Evolutionary conservation across 1,284 basidiomycete species (phyloP).

Genomic region (Rhodotorula sp.): DNA sequence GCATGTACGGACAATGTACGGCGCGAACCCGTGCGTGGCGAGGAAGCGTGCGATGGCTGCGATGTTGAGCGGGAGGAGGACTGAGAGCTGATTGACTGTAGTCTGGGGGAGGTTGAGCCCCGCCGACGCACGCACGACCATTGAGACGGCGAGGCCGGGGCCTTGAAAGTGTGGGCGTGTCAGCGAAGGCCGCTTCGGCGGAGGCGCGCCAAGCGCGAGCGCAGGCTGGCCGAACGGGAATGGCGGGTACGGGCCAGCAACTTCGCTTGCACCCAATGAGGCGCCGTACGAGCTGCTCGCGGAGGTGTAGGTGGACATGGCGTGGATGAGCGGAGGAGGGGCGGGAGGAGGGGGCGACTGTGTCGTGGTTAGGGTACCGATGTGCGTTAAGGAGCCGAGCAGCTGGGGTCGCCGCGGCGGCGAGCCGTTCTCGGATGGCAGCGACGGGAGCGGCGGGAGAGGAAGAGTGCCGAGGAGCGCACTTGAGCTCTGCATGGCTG

Average conservation of each 20-base stretch:
- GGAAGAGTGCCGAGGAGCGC: constrained; percentile 7
- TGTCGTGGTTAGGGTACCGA: background rate
- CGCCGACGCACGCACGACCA: constrained; percentile 26
- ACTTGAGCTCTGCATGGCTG: constrained; percentile 4
- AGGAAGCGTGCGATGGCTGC: constrained; percentile 31
- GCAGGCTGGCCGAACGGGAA: background rate
- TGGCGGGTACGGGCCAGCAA: background rate
- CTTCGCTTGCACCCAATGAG: background rate
- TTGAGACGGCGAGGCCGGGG: constrained; percentile 26
- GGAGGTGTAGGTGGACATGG: constrained; percentile 16
- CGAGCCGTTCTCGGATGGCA: background rate
- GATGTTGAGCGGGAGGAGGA: constrained; percentile 34
- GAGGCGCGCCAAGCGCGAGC: background rate
- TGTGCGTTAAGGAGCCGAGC: constrained; percentile 2
- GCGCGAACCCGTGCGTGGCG: constrained; percentile 33
- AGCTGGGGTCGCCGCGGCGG: background rate
- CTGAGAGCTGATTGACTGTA: constrained; percentile 35
- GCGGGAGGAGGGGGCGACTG: background rate
- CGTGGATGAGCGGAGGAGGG: constrained; percentile 12
- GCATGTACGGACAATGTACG: constrained; percentile 20
- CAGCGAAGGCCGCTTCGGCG: background rate
- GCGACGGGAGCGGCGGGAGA: constrained; percentile 18
- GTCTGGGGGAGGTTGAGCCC: constrained; percentile 30
- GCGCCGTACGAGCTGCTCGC: constrained; percentile 4
- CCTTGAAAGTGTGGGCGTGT: background rate